Evolutionary conservation across 352 stramenopile genomes (phyloP).

Genomic region (Globisporangium echinulatum): DNA sequence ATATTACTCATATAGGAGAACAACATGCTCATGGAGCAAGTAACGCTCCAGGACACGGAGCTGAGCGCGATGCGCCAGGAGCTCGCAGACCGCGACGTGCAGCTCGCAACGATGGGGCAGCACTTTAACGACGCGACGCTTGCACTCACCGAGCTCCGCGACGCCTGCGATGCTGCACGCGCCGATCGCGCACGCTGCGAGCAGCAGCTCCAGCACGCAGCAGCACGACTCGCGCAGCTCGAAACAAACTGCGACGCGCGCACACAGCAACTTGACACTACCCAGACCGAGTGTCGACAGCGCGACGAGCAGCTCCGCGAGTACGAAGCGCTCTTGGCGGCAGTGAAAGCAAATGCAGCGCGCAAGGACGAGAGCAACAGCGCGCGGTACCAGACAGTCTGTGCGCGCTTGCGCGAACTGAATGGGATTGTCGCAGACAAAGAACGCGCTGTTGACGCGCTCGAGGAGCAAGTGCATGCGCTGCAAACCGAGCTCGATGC

Average conservation of each 20-base stretch:
- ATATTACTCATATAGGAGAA: constrained; percentile 39
- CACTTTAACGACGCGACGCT: constrained; percentile 73
- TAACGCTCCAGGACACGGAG: constrained; percentile 71
- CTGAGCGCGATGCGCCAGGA: constrained; percentile 58
- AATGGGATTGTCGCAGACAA: constrained; percentile 50
- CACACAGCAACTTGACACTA: constrained; percentile 24
- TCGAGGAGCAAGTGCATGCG: constrained; percentile 33
- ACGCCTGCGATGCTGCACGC: constrained; percentile 41
- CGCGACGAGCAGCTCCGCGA: constrained; percentile 48
- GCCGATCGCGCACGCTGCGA: constrained; percentile 65
- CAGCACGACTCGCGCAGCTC: constrained; percentile 51
- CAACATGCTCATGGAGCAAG: constrained; percentile 76
- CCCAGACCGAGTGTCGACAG: constrained; percentile 23
- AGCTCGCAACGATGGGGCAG: constrained; percentile 62
- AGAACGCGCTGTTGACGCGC: constrained; percentile 39
- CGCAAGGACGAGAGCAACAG: constrained; percentile 60
- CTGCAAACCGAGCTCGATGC: constrained; percentile 51
- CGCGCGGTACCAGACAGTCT: constrained; percentile 66
- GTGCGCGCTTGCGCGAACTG: constrained; percentile 53
- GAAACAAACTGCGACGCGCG: constrained; percentile 50
- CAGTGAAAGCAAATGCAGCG: constrained; percentile 53
- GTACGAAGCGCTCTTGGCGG: constrained; percentile 52
- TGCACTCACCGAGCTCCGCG: constrained; percentile 57
- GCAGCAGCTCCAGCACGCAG: constrained; percentile 62
- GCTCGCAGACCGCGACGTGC: constrained; percentile 53